Percentiles rank a stretch among this genome's conserved stretches.
Evolutionary conservation across 1,284 basidiomycete genomes (phyloP).

Genomic region (Cryptococcus sp.): DNA sequence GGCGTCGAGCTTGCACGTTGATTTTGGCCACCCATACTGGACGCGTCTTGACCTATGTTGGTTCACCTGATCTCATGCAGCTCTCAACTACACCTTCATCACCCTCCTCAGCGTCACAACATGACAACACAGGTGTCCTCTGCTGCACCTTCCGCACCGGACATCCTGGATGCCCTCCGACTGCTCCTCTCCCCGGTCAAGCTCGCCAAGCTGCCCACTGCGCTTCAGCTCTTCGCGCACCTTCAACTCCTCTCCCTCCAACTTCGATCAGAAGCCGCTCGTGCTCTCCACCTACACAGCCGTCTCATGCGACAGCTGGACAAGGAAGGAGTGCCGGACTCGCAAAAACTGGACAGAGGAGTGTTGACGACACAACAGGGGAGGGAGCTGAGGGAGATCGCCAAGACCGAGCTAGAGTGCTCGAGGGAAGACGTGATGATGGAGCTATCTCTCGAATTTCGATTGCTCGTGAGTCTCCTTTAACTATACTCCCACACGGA

Average conservation of each 20-base stretch:
- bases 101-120: no score
- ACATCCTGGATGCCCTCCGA: no score
- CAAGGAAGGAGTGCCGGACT: not conserved
- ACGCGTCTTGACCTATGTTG: no score
- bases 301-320: slow-evolving; percentile 4
- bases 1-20: no score
- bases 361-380: slow-evolving; percentile 12
- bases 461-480: slow-evolving; percentile 14
- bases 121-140: no score
- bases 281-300: slow-evolving; percentile 11
- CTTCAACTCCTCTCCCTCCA: slow-evolving; percentile 17
- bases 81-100: no score
- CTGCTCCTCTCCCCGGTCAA: no score
- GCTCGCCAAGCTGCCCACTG: slow-evolving; percentile 12
- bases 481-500: not conserved
- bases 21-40: no score
- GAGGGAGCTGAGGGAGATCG: slow-evolving; percentile 4
- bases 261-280: slow-evolving; percentile 14
- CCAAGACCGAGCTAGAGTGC: slow-evolving; percentile 1
- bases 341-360: slow-evolving; percentile 7
- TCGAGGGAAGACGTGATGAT: slow-evolving; percentile 16
- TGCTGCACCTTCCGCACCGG: no score
- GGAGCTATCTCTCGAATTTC: slow-evolving; percentile 15
- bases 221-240: slow-evolving; percentile 30
- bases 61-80: no score